Base-by-base conservation (phyloP, 2,329 filamentous ascomycete species). In the Diatrype stigma region DNA sequence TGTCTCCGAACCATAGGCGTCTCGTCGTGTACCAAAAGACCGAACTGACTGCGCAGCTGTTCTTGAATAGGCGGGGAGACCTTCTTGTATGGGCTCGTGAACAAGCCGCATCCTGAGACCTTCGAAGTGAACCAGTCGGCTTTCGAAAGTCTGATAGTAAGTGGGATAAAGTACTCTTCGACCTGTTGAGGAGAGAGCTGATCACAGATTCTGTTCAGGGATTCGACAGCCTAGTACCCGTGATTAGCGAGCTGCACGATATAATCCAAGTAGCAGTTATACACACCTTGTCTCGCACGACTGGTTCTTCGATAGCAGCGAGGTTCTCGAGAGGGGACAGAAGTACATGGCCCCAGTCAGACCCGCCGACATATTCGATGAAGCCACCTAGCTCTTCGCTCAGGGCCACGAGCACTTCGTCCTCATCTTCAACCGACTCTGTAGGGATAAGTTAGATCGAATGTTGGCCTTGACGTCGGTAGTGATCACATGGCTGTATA, bases 111-210 rank as follows among this genome's bases (percentile, higher is more conserved):
- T 56, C 93, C 94, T 30, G 94, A 99, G 59, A 99, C 94, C 77
- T 97, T 99, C 59, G 94, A 97, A 51, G 94, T 99, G 73, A 99
- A 99, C 94, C 94, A 99, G 75, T 99, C 94, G 73, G 94, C 94
- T 81, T 97, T 99, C 59, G 94, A 95, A 55, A 99, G 89, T 68
- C 94, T 90, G 67, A 96, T 84, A 53, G 92, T 92, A 67, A 99
- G 86, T 56, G 94, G 94, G 62, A 99, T 93, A 76, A 97, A 97
- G 74, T 92, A 89, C 66, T 96, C 90, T 78, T 99, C 94, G 68
- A 97, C 87, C 77, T 99, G 94, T 71, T 90, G 82, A 63, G 90
- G 78, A 47, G 91, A 96, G 50, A 99, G 82, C 70, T 96, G 85
- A 67, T 86, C 84, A 81, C 94, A 97, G 71, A 99, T 97, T 78